A percentile compares a stretch with the other conserved stretches of the same genome.
Evolutionary conservation across 768 basidiomycete genomes (phyloP).

Genomic region (Boletus sensibilis): DNA sequence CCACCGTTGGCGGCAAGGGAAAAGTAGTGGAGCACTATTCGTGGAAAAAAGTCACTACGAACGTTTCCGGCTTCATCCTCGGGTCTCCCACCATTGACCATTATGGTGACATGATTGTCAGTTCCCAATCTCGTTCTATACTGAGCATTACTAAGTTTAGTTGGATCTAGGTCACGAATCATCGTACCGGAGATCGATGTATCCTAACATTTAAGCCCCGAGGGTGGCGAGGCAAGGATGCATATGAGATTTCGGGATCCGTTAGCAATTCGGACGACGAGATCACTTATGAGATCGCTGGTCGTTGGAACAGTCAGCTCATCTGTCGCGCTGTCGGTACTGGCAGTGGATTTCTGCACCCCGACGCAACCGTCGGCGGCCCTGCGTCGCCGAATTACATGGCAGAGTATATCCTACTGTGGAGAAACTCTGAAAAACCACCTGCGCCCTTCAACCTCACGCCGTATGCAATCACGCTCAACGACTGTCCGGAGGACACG

Average conservation of each 20-base stretch:
- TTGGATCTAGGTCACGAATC: constrained; percentile 64
- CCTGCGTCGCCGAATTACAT: constrained; percentile 44
- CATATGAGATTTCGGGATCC: constrained; percentile 87
- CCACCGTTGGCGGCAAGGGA: constrained; percentile 39
- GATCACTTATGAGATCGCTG: constrained; percentile 84
- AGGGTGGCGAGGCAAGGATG: constrained; percentile 90
- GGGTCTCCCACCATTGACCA: constrained; percentile 88
- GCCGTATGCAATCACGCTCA: constrained; percentile 89
- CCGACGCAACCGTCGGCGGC: constrained; percentile 61
- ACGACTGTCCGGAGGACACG: constrained; percentile 74
- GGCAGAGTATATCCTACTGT: constrained; percentile 80
- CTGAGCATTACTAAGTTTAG: neutral
- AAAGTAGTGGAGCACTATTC: constrained; percentile 87
- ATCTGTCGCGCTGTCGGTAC: constrained; percentile 75
- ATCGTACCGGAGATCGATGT: constrained; percentile 85
- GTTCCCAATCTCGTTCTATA: constrained; percentile 31
- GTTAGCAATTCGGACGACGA: constrained; percentile 67
- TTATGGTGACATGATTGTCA: constrained; percentile 90
- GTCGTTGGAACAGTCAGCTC: constrained; percentile 93
- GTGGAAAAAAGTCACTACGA: constrained; percentile 94
- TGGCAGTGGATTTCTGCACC: constrained; percentile 60
- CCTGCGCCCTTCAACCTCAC: constrained; percentile 92
- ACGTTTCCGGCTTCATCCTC: constrained; percentile 89
- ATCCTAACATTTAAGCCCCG: constrained; percentile 93
- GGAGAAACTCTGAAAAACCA: constrained; percentile 87